Conservation (phyloP, 352 stramenopile species). For the Globisporangium uncinulatum region DNA sequence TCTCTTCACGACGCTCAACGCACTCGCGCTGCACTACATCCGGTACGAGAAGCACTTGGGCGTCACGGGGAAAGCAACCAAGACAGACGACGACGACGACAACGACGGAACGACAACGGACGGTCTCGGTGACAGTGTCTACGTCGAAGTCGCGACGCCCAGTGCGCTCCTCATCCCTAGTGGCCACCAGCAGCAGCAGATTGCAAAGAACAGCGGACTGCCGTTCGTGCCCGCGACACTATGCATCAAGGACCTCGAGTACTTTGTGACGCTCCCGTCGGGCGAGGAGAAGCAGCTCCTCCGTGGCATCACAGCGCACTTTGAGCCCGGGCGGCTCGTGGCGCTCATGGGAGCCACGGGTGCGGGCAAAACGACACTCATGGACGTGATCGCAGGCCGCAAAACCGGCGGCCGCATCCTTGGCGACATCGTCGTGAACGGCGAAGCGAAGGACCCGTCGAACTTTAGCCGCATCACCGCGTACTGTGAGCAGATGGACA, state of each 20-base stretch:
- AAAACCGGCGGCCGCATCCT: constrained; percentile 48
- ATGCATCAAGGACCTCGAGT: constrained; percentile 24
- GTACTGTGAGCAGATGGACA: constrained; percentile 85
- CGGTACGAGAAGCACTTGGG: constrained; percentile 22
- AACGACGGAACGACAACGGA: not conserved
- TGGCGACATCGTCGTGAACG: constrained; percentile 84
- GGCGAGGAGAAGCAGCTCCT: constrained; percentile 31
- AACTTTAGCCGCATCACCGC: constrained; percentile 48
- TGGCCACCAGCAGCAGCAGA: not conserved
- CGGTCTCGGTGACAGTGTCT: not conserved
- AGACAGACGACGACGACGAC: not conserved
- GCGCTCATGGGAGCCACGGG: constrained; percentile 61
- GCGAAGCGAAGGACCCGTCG: constrained; percentile 32
- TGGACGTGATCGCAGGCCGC: constrained; percentile 42
- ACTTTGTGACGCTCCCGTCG: constrained; percentile 38
- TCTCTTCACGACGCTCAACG: constrained; percentile 35
- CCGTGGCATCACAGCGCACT: constrained; percentile 29
- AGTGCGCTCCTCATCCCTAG: constrained; percentile 1
- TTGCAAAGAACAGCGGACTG: not conserved
- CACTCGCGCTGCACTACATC: constrained; percentile 29
- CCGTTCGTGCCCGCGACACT: constrained; percentile 28
- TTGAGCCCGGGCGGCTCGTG: constrained; percentile 38
- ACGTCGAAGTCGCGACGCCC: not conserved
- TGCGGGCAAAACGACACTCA: constrained; percentile 52
- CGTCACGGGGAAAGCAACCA: not conserved